phyloP scores from a whole-genome alignment of 345 rosid species.

The Populus euphratica region DNA sequence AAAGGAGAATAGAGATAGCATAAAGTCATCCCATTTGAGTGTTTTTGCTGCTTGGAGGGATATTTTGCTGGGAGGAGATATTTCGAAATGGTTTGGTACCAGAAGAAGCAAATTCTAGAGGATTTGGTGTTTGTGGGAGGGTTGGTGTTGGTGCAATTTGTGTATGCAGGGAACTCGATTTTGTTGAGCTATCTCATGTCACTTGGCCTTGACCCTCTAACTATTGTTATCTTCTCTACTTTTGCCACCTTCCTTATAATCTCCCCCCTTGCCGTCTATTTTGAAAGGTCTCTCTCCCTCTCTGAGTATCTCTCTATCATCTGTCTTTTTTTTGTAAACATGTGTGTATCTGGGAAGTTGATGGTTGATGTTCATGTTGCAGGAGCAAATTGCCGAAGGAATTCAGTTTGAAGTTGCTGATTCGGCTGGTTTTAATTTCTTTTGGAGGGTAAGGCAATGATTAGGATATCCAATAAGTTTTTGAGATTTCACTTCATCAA shows the following conservation, averaged over 20 bases:
- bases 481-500: not conserved
- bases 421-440: constrained; percentile 67
- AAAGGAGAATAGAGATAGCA: not conserved
- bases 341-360: not conserved
- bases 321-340: not conserved
- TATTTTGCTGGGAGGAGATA: not conserved
- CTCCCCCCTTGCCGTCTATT: constrained; percentile 60
- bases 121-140: constrained; percentile 58
- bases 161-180: constrained; percentile 58
- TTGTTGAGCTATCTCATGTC: constrained; percentile 76
- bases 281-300: constrained; percentile 56
- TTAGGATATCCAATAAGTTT: not conserved
- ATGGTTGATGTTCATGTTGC: constrained; percentile 12
- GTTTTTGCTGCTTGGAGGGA: not conserved
- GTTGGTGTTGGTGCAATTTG: constrained; percentile 56
- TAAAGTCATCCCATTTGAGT: not conserved
- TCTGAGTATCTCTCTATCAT: not conserved
- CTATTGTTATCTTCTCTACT: constrained; percentile 64
- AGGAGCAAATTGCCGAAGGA: constrained; percentile 77
- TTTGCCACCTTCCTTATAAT: constrained; percentile 68
- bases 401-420: constrained; percentile 44
- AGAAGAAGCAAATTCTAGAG: constrained; percentile 46
- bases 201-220: constrained; percentile 56
- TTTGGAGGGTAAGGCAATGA: constrained; percentile 62
- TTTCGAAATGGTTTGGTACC: constrained; percentile 17